These are phyloP conservation scores for Hirschfeldia incana DNA, from an alignment of 345 rosid species.

Conservation along the genomic window DNA sequence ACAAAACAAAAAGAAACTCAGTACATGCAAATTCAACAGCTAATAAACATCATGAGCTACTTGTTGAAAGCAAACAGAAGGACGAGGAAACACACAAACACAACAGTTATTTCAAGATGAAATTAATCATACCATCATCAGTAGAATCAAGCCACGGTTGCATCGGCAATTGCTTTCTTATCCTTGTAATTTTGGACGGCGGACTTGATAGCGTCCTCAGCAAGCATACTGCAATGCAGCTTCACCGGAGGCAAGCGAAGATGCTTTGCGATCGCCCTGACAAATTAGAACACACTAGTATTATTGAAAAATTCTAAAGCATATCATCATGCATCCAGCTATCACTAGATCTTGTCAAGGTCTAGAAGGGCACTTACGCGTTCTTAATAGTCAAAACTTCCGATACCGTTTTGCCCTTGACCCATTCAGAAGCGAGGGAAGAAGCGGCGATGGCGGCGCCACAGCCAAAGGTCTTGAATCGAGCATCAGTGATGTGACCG, in stretches of 20 bases:
- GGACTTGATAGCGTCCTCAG: neutral
- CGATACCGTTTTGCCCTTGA: neutral
- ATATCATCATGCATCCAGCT: no score
- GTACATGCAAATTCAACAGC: no score
- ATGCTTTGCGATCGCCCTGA: neutral
- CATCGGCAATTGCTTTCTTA: neutral
- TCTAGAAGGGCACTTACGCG: neutral
- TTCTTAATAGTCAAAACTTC: neutral
- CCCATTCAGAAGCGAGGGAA: neutral
- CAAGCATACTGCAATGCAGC: neutral
- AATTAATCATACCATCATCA: no score
- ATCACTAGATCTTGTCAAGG: neutral
- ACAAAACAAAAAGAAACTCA: neutral
- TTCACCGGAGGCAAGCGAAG: neutral
- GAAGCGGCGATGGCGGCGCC: neutral
- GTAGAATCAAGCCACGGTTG: neutral
- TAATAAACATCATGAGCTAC: neutral
- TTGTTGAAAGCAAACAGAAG: neutral
- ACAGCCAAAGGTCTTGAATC: no score
- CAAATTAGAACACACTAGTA: neutral
- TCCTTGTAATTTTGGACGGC: neutral
- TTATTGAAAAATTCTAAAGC: neutral
- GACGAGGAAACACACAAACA: no score
- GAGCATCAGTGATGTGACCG: conserved; percentile 35
- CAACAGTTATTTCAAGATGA: no score